Evolutionary conservation across 1,284 basidiomycete species (phyloP), one percentile per base, ranked within the genome.

Genomic region (Cutaneotrichosporon dermatis): DNA sequence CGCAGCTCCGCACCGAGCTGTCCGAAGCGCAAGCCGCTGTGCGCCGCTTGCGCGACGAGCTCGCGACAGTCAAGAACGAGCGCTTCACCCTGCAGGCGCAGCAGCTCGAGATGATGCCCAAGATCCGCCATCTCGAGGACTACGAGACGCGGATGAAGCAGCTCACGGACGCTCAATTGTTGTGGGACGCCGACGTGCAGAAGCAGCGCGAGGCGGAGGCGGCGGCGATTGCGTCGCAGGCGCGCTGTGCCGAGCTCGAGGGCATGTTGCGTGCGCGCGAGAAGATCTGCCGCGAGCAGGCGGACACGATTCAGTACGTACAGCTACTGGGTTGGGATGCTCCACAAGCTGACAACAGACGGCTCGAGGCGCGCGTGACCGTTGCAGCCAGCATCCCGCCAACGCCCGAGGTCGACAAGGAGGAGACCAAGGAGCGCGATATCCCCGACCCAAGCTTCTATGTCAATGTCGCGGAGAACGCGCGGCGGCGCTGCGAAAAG

Each of bases 41-140:
- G 2, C 50, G 65, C 50, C 56, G 63, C 41, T 69, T 73, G 51
- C 67, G 68, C 40, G 75, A 72, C 35, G 72, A 75, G 61, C 61
- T 77, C 2, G 74, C 72, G 1, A 59, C 60, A n/a, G 68, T 72
- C n/a, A 74, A 74, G 66, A 75, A 75, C 54, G 72, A 74, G 73
- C 71, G 73, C 3, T 75, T 73, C 61, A 68, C 69, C 25, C 61
- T 76, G 11, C 69, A 75, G 56, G 70, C 68, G 43, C 68, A 71
- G 55, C 52, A 74, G 51, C 66, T 67, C n/a, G 73, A 75, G 46
- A 64, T 63, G 7, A 61, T 58, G 43, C 73, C 74, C 0, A 74
- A 72, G 57, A 66, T 76, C 10, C 59, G 63, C 34, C 74, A 71
- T 48, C 69, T 76, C n/a, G 65, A 65, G 16, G 74, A 76, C 57